Percentiles rank a stretch among this genome's conserved stretches.
These are phyloP conservation scores for Primulina tabacum DNA, from an alignment of 257 asterid species.

Conservation along the genomic window DNA sequence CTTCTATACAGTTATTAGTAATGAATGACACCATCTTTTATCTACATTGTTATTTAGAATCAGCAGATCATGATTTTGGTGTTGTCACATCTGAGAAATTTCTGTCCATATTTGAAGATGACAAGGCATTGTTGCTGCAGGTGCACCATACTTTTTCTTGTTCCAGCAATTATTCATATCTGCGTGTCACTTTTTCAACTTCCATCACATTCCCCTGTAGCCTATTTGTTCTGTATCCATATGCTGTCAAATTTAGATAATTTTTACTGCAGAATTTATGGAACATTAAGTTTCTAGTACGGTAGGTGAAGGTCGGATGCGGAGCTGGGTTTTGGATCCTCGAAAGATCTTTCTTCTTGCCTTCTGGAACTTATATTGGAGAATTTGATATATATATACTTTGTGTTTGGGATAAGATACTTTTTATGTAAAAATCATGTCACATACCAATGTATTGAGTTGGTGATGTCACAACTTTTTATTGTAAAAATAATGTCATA, in stretches of 20 bases:
- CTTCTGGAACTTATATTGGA: background rate
- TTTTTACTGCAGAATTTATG: background rate
- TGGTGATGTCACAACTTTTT: background rate
- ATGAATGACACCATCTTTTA: constrained; percentile 24
- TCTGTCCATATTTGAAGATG: constrained; percentile 54
- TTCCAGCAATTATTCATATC: constrained; percentile 10
- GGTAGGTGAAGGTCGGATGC: background rate
- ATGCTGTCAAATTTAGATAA: background rate
- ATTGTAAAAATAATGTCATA: too few relatives aligned
- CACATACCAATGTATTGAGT: background rate
- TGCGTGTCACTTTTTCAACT: background rate
- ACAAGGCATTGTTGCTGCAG: constrained; percentile 80
- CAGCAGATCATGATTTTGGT: constrained; percentile 38
- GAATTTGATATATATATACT: background rate
- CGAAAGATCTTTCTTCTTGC: too few relatives aligned
- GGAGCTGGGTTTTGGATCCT: background rate
- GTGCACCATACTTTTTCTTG: constrained; percentile 35
- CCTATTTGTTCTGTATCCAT: background rate
- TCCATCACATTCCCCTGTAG: background rate
- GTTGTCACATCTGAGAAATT: constrained; percentile 56
- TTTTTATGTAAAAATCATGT: too few relatives aligned
- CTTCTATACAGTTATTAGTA: constrained; percentile 3
- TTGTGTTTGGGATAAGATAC: background rate
- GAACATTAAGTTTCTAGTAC: background rate
- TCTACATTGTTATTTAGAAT: constrained; percentile 43